phyloP scores from a whole-genome alignment of 1,139 yeast genomes.

The Geotrichum aggregatum region DNA sequence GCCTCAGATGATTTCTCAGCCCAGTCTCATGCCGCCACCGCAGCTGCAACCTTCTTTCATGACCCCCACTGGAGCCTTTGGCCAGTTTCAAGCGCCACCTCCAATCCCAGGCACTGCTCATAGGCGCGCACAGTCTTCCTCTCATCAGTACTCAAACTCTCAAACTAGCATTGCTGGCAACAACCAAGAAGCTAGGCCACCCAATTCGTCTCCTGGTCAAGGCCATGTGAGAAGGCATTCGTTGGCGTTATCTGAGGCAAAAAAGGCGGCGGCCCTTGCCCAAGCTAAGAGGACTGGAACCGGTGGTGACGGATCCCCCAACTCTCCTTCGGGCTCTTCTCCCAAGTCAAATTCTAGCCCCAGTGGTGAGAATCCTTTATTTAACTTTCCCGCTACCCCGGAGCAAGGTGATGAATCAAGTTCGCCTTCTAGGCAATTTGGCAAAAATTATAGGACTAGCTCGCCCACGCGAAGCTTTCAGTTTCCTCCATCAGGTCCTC shows the following conservation, averaged over 20 bases:
- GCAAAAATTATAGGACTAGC: constrained; percentile 24
- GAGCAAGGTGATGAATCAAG: constrained; percentile 28
- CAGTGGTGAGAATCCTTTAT: constrained; percentile 28
- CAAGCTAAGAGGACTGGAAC: constrained; percentile 50
- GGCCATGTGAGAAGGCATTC: constrained; percentile 94
- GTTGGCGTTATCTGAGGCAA: constrained; percentile 89
- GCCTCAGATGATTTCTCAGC: constrained; percentile 24
- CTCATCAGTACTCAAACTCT: constrained; percentile 16
- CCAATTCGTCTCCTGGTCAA: constrained; percentile 24
- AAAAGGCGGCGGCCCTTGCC: constrained; percentile 89
- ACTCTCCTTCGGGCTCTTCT: constrained; percentile 23
- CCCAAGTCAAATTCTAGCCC: constrained; percentile 4
- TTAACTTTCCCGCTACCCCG: constrained; percentile 54
- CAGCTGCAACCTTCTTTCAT: constrained; percentile 26
- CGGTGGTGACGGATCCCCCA: constrained; percentile 23
- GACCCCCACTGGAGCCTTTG: constrained; percentile 32
- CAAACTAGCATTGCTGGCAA: constrained; percentile 30
- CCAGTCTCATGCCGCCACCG: constrained; percentile 28
- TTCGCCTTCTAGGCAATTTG: constrained; percentile 27
- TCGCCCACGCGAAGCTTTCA: constrained; percentile 43
- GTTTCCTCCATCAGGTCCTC: constrained; percentile 42
- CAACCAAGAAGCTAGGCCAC: constrained; percentile 18
- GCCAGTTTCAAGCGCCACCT: constrained; percentile 32
- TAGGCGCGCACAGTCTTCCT: constrained; percentile 38
- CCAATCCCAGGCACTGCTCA: constrained; percentile 18